Percentiles rank a stretch among this genome's conserved stretches.
These are phyloP conservation scores for Eleusine indica DNA, from an alignment of 176 grass and related monocot species.

Conservation along the genomic window DNA sequence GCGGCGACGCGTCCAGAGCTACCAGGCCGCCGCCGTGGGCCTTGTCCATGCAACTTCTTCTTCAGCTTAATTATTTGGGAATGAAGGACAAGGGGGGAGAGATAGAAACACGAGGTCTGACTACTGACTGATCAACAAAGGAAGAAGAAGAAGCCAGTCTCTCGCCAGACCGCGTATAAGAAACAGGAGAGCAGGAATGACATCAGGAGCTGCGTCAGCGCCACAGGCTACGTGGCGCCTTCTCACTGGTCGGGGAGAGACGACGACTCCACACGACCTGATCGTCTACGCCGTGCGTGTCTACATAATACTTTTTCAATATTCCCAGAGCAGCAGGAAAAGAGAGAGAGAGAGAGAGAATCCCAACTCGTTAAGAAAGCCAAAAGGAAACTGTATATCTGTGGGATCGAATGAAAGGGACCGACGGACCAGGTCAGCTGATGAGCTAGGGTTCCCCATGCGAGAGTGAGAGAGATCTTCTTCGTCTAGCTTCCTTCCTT, in stretches of 20 bases:
- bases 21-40: constrained; percentile 49
- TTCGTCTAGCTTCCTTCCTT: too few species aligned
- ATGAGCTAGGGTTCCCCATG: too few species aligned
- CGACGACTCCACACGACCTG: neutral
- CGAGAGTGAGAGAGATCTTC: too few species aligned
- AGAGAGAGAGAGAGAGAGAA: too few species aligned
- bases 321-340: too few species aligned
- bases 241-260: neutral
- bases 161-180: constrained; percentile 49
- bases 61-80: neutral
- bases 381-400: too few species aligned
- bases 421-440: neutral
- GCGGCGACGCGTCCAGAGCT: constrained; percentile 52
- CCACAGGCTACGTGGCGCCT: constrained; percentile 21
- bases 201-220: constrained; percentile 82
- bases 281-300: neutral
- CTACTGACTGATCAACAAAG: neutral
- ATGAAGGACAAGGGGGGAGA: neutral
- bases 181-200: constrained; percentile 43
- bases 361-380: neutral
- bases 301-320: neutral
- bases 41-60: constrained; percentile 54
- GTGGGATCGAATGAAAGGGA: neutral
- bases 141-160: neutral
- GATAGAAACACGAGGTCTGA: neutral